Evolutionary conservation across 768 basidiomycete genomes (phyloP), one percentile per base, ranked within the genome.

Genomic region (Pleurotus platypus): DNA sequence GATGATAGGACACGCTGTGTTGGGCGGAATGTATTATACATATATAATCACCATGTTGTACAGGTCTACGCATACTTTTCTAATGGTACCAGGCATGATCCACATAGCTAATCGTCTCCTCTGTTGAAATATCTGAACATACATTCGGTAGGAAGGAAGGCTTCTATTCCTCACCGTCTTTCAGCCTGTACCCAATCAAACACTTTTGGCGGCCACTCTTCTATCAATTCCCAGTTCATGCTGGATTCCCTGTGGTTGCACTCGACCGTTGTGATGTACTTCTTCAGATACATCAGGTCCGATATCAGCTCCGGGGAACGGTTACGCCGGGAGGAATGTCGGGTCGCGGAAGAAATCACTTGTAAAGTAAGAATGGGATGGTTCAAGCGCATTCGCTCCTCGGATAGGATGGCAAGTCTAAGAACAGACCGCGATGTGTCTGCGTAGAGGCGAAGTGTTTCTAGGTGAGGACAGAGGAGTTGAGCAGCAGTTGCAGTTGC

Each of bases 1-100:
- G 67, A 53, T 58, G 57, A 47, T 63, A 61, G 62, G 56, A 38
- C 37, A 46, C 16, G 57, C 12, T 16, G 16, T 26, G 27, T 49
- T 13, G 48, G 48, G n/a, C n/a, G 35, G 35, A 4, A 35, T 51
- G 49, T 51, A 51, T 51, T 37, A 51, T 51, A 51, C 49, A 22
- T 51, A 51, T 51, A 51, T 51, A 51, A 51, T 51, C 49, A 51
- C 16, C 30, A 49, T 51, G 49, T 51, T 51, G 49, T 51, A 51
- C 42, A 45, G n/a, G 42, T 22, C 30, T 35, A 35, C 30, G 30
- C 30, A 35, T 35, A 35, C 30, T 35, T 35, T 35, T 11, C 30
- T 35, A 35, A 35, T 35, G 30, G 11, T 35, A 35, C 30, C 11
- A 11, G 30, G 30, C 30, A 35, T 11, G 30, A 35, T 9, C 30